Evolutionary conservation across 129 eudicot genomes (phyloP).

Genomic region (Centella asiatica): DNA sequence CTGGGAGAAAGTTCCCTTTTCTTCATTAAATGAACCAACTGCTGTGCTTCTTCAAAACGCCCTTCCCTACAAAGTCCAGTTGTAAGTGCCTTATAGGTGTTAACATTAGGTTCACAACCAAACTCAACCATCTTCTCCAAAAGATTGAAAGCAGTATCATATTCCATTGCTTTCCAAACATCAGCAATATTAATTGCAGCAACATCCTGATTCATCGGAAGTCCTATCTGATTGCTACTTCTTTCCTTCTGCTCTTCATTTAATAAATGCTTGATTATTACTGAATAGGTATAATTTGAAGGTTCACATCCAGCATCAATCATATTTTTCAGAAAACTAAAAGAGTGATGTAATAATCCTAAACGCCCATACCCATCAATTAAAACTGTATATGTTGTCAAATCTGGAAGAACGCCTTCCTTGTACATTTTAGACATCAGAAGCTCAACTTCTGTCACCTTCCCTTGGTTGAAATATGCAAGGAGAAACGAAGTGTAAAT

Average conservation of each 20-base stretch:
- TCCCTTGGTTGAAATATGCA: constrained; percentile 63
- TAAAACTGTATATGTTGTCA: constrained; percentile 55
- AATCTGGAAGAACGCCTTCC: constrained; percentile 49
- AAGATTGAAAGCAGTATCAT: constrained; percentile 35
- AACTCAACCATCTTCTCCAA: constrained; percentile 50
- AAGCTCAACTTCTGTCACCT: constrained; percentile 58
- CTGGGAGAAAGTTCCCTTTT: constrained; percentile 35
- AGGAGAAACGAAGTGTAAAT: constrained; percentile 62
- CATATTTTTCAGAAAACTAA: constrained; percentile 58
- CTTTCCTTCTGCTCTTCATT: constrained; percentile 19
- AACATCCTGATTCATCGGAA: constrained; percentile 11
- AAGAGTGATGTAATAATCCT: constrained; percentile 39
- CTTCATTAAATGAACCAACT: constrained; percentile 52
- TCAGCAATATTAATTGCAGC: constrained; percentile 33
- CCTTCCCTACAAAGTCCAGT: constrained; percentile 62
- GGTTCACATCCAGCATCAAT: constrained; percentile 55
- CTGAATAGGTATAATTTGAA: constrained; percentile 62
- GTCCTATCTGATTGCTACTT: constrained; percentile 10
- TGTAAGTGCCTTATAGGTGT: constrained; percentile 43
- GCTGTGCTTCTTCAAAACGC: constrained; percentile 45
- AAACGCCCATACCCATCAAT: constrained; percentile 66
- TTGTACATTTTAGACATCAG: constrained; percentile 47
- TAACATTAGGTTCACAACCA: constrained; percentile 44
- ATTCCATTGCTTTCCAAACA: constrained; percentile 73
- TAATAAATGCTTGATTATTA: constrained; percentile 56